Percentiles rank a stretch among this genome's conserved stretches.
Conservation (phyloP, 352 stramenopile genomes). For the Phytophthora podocarpi region DNA sequence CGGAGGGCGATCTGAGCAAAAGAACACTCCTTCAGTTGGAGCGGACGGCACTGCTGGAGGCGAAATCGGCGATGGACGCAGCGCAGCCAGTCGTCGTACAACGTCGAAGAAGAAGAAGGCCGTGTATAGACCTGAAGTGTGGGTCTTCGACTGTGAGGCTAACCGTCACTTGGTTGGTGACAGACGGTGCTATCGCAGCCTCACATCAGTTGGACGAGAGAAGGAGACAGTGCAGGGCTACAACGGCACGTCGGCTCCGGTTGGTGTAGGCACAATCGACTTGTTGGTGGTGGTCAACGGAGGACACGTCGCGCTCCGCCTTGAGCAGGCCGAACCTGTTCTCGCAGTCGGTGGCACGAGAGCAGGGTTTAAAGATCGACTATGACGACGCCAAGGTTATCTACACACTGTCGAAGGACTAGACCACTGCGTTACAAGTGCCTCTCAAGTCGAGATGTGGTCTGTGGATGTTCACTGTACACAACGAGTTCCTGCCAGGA, state of each 20-base stretch:
- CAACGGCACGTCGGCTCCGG: background rate
- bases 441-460: background rate
- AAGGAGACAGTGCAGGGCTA: conserved; percentile 5
- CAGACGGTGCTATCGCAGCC: conserved; percentile 1
- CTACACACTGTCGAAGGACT: conserved; percentile 1
- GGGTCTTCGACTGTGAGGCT: conserved; percentile 1
- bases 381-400: background rate
- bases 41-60: too few species aligned
- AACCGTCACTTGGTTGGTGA: conserved; percentile 1
- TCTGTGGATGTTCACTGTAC: conserved; percentile 4
- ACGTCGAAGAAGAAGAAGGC: background rate
- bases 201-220: background rate
- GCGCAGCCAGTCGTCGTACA: background rate
- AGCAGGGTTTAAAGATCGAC: background rate
- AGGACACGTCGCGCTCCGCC: background rate
- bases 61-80: background rate
- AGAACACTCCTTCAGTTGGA: too few species aligned
- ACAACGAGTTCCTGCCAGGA: background rate
- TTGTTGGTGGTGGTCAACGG: background rate
- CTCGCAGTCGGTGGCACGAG: background rate
- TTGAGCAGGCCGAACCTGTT: background rate
- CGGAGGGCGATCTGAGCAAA: too few species aligned
- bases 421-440: background rate
- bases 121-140: background rate
- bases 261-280: background rate